These are phyloP conservation scores for Millerozyma miso DNA, from an alignment of 805 yeast species.

Conservation along the genomic window DNA sequence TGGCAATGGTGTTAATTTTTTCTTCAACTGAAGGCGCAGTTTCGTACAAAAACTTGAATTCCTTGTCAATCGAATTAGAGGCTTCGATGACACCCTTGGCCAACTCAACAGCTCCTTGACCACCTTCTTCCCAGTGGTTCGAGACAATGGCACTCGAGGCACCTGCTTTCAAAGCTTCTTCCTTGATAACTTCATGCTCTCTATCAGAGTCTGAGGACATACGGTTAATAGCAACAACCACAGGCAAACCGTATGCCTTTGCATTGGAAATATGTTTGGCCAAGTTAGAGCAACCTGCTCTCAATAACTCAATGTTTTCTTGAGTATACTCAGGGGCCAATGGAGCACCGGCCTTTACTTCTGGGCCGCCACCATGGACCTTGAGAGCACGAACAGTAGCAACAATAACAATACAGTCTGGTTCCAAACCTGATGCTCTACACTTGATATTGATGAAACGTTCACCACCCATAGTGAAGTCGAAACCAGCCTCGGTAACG, in stretches of 20 bases:
- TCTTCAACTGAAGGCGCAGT: slow-evolving; percentile 61
- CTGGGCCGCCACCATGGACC: slow-evolving; percentile 87
- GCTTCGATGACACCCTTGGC: slow-evolving; percentile 69
- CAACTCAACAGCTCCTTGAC: slow-evolving; percentile 70
- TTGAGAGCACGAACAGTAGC: slow-evolving; percentile 83
- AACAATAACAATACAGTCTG: slow-evolving; percentile 75
- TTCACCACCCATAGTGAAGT: slow-evolving; percentile 91
- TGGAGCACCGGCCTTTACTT: slow-evolving; percentile 80
- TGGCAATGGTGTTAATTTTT: slow-evolving; percentile 63
- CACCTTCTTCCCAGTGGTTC: slow-evolving; percentile 87
- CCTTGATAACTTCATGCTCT: slow-evolving; percentile 65
- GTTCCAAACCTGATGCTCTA: slow-evolving; percentile 73
- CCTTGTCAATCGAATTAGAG: slow-evolving; percentile 42
- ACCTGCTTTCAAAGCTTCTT: slow-evolving; percentile 70
- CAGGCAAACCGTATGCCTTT: slow-evolving; percentile 67
- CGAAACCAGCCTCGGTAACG: slow-evolving; percentile 86
- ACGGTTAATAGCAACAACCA: slow-evolving; percentile 77
- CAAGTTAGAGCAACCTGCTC: slow-evolving; percentile 68
- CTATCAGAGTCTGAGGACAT: slow-evolving; percentile 68
- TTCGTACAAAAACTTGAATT: slow-evolving; percentile 56
- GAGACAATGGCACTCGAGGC: slow-evolving; percentile 76
- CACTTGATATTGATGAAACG: slow-evolving; percentile 79
- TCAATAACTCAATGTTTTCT: slow-evolving; percentile 67
- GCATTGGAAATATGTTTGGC: slow-evolving; percentile 76
- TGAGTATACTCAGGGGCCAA: slow-evolving; percentile 68